These are phyloP conservation scores for Penicillium janthinellum DNA, from an alignment of 2,329 filamentous ascomycete species.

Conservation along the genomic window DNA sequence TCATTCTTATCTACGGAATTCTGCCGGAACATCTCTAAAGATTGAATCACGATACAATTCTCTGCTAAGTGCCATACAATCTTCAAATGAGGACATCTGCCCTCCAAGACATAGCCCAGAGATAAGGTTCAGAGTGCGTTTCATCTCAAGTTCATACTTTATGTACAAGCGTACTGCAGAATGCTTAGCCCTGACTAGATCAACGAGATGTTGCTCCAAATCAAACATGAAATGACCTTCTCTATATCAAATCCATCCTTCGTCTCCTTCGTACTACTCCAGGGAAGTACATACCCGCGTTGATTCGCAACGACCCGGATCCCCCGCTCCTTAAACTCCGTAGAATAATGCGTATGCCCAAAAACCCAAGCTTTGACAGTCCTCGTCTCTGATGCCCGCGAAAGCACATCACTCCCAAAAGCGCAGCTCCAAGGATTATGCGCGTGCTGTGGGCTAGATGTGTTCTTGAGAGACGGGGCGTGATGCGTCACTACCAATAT, in stretches of 20 bases:
- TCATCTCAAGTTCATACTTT: too few species aligned
- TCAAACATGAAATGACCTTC: background rate
- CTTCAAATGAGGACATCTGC: too few species aligned
- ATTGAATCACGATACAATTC: too few species aligned
- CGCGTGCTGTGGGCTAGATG: background rate
- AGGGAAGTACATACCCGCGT: background rate
- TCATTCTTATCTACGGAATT: too few species aligned
- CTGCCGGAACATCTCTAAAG: too few species aligned
- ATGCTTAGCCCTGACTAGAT: too few species aligned
- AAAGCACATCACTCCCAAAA: background rate
- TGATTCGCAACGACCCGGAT: background rate
- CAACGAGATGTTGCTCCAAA: background rate
- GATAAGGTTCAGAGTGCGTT: too few species aligned
- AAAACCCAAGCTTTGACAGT: background rate
- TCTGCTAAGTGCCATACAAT: too few species aligned
- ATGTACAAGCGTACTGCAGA: too few species aligned
- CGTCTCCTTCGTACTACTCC: background rate
- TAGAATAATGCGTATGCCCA: conserved; percentile 1
- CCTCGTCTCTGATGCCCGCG: background rate
- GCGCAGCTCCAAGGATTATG: background rate
- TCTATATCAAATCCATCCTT: background rate
- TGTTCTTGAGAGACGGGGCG: background rate
- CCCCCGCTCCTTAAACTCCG: background rate
- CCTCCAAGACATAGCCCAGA: too few species aligned
- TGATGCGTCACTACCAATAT: background rate